Evolutionary conservation across 495 filamentous ascomycete species (phyloP), one percentile per base, ranked within the genome.

Genomic region (Hypoxylon intermedium): DNA sequence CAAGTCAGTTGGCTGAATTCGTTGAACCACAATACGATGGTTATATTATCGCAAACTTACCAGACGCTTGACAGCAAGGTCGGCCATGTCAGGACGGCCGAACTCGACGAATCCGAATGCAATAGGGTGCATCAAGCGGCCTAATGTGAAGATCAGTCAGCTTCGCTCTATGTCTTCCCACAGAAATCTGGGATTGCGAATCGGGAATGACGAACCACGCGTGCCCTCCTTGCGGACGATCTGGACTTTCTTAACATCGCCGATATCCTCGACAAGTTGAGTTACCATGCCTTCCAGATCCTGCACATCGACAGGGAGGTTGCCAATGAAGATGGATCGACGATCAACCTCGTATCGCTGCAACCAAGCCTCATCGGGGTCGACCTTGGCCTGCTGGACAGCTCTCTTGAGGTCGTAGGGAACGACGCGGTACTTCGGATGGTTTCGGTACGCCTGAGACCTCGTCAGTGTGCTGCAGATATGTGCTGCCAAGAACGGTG

Each of bases 81-180:
- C 59, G 4, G 77, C 80, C 20, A 68, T 51, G 7, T 74, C 70
- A 2, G 67, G 56, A 11, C 63, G 58, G 9, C 58, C 36, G 50
- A 77, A 86, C 63, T 83, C 77, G 28, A 87, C 71, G 48, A 86
- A 87, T 5, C 77, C 83, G 59, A 85, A 86, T n/a, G 57, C 62
- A 5, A 70, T 72, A 3, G 68, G 58, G 15, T 52, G 21, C 34
- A 55, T 72, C n/a, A n/a, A n/a, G 16, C 43, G 61, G 58, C 68
- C 56, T 68, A 21, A 41, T 33, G 30, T 24, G 46, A 23, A 5
- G 37, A 33, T 53, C 20, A 33, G 55, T 57, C 24, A 48, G 37
- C 12, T 30, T 38, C 20, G 21, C 19, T 19, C 6, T 20, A 42
- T 15, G 5, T 5, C 6, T 11, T 19, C 15, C 18, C 23, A n/a